These are phyloP conservation scores for Gaeumannomyces sp. DNA, from an alignment of 2,329 filamentous ascomycete genomes.

Conservation along the genomic window DNA sequence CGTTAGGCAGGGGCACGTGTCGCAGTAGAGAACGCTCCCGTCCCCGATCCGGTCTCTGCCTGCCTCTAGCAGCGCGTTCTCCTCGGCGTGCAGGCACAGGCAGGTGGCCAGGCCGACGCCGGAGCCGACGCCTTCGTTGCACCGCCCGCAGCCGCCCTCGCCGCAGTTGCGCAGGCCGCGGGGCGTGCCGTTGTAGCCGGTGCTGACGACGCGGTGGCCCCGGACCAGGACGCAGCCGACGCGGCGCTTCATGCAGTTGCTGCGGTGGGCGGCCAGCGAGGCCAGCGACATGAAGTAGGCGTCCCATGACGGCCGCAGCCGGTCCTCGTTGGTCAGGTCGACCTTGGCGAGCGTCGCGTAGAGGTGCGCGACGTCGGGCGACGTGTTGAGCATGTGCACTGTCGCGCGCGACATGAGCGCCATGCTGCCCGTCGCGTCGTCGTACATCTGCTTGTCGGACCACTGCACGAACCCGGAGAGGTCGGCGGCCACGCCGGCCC, in stretches of 20 bases:
- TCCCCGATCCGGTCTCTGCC: conserved; percentile 83
- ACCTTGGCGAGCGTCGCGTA: conserved; percentile 66
- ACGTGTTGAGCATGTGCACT: conserved; percentile 79
- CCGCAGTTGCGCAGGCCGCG: conserved; percentile 83
- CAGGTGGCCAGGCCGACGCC: conserved; percentile 79
- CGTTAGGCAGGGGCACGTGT: conserved; percentile 93
- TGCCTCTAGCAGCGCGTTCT: conserved; percentile 92
- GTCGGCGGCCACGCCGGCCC: conserved; percentile 3
- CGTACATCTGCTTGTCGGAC: conserved; percentile 73
- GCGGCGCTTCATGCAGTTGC: conserved; percentile 96
- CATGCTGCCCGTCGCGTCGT: conserved; percentile 56
- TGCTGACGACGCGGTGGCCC: conserved; percentile 82
- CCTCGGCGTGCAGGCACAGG: conserved; percentile 94
- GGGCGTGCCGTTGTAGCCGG: conserved; percentile 97
- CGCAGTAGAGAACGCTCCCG: conserved; percentile 81
- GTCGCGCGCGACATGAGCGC: conserved; percentile 76
- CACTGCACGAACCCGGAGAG: conserved; percentile 51
- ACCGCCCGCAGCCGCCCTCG: conserved; percentile 83
- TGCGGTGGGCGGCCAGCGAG: conserved; percentile 79
- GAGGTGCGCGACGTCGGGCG: conserved; percentile 63
- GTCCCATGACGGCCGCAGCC: conserved; percentile 88
- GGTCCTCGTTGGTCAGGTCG: conserved; percentile 69
- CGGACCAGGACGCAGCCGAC: conserved; percentile 91
- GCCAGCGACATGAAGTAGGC: conserved; percentile 98
- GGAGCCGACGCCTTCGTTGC: conserved; percentile 66